A percentile compares a stretch with the other conserved stretches of the same genome.
Evolutionary conservation across 768 basidiomycete genomes (phyloP).

Genomic region (Multifurca ochricompacta): DNA sequence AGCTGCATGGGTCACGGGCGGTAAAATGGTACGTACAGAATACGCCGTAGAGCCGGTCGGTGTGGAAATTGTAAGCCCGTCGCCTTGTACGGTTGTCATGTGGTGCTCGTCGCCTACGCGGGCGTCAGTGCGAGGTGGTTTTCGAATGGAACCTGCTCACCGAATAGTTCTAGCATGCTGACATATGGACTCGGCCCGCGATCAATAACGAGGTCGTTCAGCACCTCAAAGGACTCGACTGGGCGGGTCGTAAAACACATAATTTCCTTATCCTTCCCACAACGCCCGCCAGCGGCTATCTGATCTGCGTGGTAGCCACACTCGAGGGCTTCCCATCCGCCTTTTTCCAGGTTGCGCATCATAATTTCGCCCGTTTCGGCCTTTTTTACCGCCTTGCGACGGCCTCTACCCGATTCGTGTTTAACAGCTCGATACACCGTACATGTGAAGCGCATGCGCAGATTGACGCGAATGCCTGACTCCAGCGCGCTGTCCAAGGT

Average conservation of each 20-base stretch:
- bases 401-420: constrained; percentile 50
- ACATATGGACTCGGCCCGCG: constrained; percentile 98
- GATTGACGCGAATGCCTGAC: constrained; percentile 90
- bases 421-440: constrained; percentile 92
- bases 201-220: constrained; percentile 97
- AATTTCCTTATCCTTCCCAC: constrained; percentile 85
- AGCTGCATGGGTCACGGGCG: constrained; percentile 13
- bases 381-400: constrained; percentile 80
- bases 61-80: constrained; percentile 89
- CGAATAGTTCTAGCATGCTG: constrained; percentile 90
- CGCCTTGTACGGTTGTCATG: constrained; percentile 98
- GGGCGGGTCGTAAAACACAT: constrained; percentile 96
- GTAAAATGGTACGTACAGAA: constrained; percentile 51
- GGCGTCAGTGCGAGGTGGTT: constrained; percentile 9
- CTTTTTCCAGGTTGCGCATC: constrained; percentile 86
- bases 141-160: constrained; percentile 40
- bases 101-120: constrained; percentile 90
- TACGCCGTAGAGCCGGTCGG: constrained; percentile 99
- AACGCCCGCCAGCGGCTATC: constrained; percentile 36
- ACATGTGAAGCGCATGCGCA: constrained; percentile 99
- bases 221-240: constrained; percentile 89
- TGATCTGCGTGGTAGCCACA: constrained; percentile 49
- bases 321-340: constrained; percentile 96
- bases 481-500: constrained; percentile 88
- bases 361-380: constrained; percentile 94